These are phyloP conservation scores for Trametes meyenii DNA, from an alignment of 768 basidiomycete species.

Conservation along the genomic window DNA sequence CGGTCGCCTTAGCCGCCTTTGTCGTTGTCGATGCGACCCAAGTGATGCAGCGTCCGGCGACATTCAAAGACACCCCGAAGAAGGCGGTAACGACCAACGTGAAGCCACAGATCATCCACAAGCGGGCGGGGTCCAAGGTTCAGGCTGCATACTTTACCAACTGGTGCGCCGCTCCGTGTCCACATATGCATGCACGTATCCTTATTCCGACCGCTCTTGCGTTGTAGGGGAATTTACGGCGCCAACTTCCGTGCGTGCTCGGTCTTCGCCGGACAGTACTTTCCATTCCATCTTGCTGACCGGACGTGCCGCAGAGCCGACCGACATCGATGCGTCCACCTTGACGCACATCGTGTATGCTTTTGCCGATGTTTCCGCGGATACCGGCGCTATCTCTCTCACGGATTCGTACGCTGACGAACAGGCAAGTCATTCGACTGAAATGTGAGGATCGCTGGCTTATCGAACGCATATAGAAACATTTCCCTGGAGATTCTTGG, in stretches of 20 bases:
- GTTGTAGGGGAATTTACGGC: slow-evolving; percentile 35
- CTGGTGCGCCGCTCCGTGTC: slow-evolving; percentile 37
- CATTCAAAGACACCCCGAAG: slow-evolving; percentile 46
- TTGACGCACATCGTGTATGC: slow-evolving; percentile 82
- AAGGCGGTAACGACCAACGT: slow-evolving; percentile 37
- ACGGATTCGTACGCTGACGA: slow-evolving; percentile 79
- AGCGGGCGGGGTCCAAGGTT: slow-evolving; percentile 34
- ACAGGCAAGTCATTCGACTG: slow-evolving; percentile 42
- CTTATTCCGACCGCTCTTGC: background rate
- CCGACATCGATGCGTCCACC: slow-evolving; percentile 56
- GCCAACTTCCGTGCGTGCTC: slow-evolving; percentile 35
- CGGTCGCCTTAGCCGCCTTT: slow-evolving; percentile 22
- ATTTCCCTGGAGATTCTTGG: slow-evolving; percentile 73
- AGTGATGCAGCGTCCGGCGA: slow-evolving; percentile 54
- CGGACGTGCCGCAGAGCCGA: slow-evolving; percentile 52
- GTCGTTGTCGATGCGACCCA: slow-evolving; percentile 42
- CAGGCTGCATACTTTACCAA: slow-evolving; percentile 57
- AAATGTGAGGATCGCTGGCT: background rate
- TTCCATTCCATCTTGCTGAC: background rate
- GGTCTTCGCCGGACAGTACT: background rate
- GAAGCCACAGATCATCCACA: slow-evolving; percentile 44
- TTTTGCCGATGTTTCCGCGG: slow-evolving; percentile 72
- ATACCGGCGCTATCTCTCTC: slow-evolving; percentile 62
- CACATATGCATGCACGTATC: background rate
- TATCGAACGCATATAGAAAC: slow-evolving; percentile 50